Evolutionary conservation across 352 stramenopile genomes (phyloP).

Genomic region (Phytophthora pinifolia): DNA sequence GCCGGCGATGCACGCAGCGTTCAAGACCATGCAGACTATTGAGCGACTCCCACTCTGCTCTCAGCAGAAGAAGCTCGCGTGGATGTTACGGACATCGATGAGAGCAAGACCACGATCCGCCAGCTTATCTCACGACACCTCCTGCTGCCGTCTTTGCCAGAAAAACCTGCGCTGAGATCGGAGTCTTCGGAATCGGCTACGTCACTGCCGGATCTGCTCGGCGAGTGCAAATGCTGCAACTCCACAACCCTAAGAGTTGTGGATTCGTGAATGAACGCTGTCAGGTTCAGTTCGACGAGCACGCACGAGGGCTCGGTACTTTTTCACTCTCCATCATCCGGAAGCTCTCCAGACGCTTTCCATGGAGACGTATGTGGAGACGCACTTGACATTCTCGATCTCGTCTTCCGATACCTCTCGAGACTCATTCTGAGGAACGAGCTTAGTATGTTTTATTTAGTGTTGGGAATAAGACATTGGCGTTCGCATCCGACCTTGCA

Average conservation of each 20-base stretch:
- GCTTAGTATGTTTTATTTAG: constrained; percentile 2
- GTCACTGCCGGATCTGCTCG: constrained; percentile 6
- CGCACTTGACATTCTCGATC: constrained; percentile 5
- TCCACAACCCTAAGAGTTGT: constrained; percentile 3
- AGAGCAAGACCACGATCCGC: neutral
- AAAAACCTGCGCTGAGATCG: constrained; percentile 10
- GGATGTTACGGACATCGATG: constrained; percentile 10
- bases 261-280: too few relatives aligned
- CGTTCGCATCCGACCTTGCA: too few relatives aligned
- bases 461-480: neutral
- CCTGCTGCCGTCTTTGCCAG: constrained; percentile 13
- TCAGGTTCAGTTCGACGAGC: constrained; percentile 17
- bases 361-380: neutral
- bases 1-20: constrained; percentile 11
- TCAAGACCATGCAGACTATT: constrained; percentile 17
- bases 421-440: constrained; percentile 5
- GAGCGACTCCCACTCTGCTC: constrained; percentile 12
- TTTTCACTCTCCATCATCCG: too few relatives aligned
- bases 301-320: too few relatives aligned
- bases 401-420: constrained; percentile 10
- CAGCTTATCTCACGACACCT: constrained; percentile 3
- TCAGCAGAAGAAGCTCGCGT: constrained; percentile 27
- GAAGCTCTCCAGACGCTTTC: constrained; percentile 9
- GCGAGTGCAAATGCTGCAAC: constrained; percentile 1
- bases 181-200: neutral